These are phyloP conservation scores for Zychaea mexicana DNA, from an alignment of 371 early-diverging fungal genomes.

Conservation along the genomic window DNA sequence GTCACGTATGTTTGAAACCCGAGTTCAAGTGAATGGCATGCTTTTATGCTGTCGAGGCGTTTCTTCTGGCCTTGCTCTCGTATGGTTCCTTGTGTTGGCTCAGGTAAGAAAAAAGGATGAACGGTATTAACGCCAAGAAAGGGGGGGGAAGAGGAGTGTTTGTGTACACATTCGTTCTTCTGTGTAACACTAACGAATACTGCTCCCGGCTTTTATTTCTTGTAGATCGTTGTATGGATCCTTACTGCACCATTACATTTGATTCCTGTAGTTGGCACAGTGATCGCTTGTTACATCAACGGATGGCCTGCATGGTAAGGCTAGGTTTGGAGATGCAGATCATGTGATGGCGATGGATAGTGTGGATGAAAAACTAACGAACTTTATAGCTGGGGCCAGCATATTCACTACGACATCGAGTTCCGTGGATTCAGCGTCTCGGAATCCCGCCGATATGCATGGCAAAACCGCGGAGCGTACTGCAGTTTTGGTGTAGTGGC, in stretches of 20 bases:
- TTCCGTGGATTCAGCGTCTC: conserved; percentile 55
- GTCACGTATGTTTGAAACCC: conserved; percentile 44
- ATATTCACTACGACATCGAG: conserved; percentile 58
- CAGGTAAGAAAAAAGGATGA: conserved; percentile 18
- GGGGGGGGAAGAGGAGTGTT: too few relatives aligned
- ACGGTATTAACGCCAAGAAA: background rate
- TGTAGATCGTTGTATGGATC: conserved; percentile 51
- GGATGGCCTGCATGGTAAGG: conserved; percentile 55
- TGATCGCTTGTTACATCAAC: conserved; percentile 59
- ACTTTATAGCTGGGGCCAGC: conserved; percentile 48
- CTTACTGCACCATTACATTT: conserved; percentile 63
- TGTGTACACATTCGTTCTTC: background rate
- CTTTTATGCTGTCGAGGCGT: conserved; percentile 40
- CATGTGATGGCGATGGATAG: too few relatives aligned
- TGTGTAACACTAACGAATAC: conserved; percentile 1
- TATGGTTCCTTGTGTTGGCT: conserved; percentile 19
- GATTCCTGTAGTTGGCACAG: conserved; percentile 61
- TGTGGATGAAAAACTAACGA: too few relatives aligned
- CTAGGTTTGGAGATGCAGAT: too few relatives aligned
- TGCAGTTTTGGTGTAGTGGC: conserved; percentile 66
- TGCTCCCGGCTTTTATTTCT: background rate
- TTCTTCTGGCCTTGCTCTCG: conserved; percentile 26
- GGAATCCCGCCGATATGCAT: conserved; percentile 50
- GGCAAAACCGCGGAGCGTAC: conserved; percentile 41
- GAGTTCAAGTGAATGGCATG: conserved; percentile 28